Percentiles rank a stretch among this genome's conserved stretches.
phyloP scores from a whole-genome alignment of 2,329 filamentous ascomycete species.

The Ceratocystiopsis sp. region DNA sequence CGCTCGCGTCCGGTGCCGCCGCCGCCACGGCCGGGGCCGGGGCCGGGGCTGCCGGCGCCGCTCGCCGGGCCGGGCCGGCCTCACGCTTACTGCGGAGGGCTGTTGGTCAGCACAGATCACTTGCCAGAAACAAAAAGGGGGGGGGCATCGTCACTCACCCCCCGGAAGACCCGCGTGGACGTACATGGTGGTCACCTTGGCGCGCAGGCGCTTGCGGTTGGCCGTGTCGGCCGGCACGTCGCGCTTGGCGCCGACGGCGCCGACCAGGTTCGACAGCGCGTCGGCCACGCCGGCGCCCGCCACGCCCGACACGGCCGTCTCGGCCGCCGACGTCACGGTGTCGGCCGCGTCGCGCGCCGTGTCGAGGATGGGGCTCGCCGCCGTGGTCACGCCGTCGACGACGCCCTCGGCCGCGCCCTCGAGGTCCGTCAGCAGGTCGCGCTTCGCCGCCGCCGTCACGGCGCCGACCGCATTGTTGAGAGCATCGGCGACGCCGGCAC shows the following conservation, averaged over 20 bases:
- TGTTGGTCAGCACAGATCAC: too few species aligned
- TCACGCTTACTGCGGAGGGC: constrained; percentile 13
- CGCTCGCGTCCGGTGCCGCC: constrained; percentile 10
- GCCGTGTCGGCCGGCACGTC: constrained; percentile 5
- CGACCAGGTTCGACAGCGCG: too few species aligned
- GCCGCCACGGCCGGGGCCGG: neutral
- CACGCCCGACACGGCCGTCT: too few species aligned
- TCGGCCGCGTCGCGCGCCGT: too few species aligned
- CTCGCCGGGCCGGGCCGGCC: neutral
- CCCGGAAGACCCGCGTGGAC: constrained; percentile 25
- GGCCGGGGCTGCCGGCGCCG: neutral
- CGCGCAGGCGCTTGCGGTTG: constrained; percentile 18
- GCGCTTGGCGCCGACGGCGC: constrained; percentile 7
- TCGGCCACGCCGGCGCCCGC: too few species aligned
- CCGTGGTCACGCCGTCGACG: too few species aligned
- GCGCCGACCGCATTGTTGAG: too few species aligned
- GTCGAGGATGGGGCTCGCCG: too few species aligned
- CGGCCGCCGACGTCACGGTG: too few species aligned
- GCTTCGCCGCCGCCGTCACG: constrained; percentile 7
- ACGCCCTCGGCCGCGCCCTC: too few species aligned
- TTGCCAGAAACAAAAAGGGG: too few species aligned
- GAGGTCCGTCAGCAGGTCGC: constrained; percentile 5
- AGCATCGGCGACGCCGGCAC: too few species aligned
- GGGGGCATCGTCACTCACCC: constrained; percentile 23
- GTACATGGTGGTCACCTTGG: constrained; percentile 30